Conservation (phyloP, 345 rosid genomes). For the Salix exigua region DNA sequence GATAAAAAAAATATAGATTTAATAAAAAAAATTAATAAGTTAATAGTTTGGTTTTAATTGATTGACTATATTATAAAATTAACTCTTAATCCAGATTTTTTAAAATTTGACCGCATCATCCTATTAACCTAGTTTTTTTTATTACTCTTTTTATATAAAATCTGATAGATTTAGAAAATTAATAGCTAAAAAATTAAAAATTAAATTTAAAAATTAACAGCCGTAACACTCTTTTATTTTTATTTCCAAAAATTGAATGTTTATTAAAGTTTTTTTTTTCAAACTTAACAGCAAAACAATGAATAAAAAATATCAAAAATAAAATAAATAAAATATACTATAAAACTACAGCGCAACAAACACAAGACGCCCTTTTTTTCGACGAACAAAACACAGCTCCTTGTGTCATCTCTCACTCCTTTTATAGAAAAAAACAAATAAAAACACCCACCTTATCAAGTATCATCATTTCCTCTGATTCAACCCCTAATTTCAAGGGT, state of each 20-base stretch:
- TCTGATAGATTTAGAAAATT: too few species aligned
- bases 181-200: too few species aligned
- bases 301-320: not conserved
- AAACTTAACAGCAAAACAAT: not conserved
- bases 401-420: constrained; percentile 11
- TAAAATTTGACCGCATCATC: too few species aligned
- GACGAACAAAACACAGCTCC: constrained; percentile 2
- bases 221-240: not conserved
- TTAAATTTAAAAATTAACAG: not conserved
- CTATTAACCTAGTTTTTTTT: too few species aligned
- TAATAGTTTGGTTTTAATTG: too few species aligned
- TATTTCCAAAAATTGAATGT: not conserved
- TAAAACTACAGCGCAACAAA: not conserved
- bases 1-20: too few species aligned
- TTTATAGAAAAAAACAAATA: not conserved
- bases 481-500: not conserved
- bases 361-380: not conserved
- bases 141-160: too few species aligned
- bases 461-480: constrained; percentile 13
- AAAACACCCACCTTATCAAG: not conserved
- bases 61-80: too few species aligned
- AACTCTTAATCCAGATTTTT: too few species aligned
- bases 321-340: not conserved
- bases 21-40: too few species aligned
- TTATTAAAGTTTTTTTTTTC: not conserved